Evolutionary conservation across 2,329 filamentous ascomycete genomes (phyloP).

Genomic region (Cladosporium sp.): DNA sequence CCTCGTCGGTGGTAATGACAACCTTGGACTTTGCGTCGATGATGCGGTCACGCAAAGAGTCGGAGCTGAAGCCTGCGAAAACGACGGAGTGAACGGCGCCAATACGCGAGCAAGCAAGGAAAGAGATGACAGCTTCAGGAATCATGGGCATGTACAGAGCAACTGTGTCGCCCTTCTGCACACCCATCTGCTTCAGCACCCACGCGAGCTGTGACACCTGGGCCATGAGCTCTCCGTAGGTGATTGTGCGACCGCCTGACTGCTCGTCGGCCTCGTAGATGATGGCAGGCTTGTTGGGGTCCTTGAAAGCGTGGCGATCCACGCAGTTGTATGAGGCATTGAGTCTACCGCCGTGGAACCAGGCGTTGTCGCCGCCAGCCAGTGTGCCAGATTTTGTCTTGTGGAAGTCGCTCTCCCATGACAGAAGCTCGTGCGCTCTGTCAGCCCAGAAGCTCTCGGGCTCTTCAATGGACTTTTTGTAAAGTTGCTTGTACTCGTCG

Average conservation of each 20-base stretch:
- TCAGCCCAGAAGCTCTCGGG: conserved; percentile 87
- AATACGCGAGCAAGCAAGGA: conserved; percentile 87
- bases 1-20: conserved; percentile 95
- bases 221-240: conserved; percentile 86
- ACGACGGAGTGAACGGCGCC: conserved; percentile 96
- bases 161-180: conserved; percentile 94
- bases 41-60: conserved; percentile 92
- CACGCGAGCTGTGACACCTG: conserved; percentile 85
- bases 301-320: conserved; percentile 91
- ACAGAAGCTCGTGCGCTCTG: conserved; percentile 80
- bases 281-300: conserved; percentile 89
- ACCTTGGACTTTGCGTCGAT: conserved; percentile 86
- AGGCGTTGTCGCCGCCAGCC: conserved; percentile 75
- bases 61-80: conserved; percentile 95
- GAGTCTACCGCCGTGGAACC: conserved; percentile 90
- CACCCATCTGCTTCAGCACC: conserved; percentile 89
- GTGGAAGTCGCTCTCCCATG: conserved; percentile 87
- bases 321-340: conserved; percentile 98
- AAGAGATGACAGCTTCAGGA: conserved; percentile 85
- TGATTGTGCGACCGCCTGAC: conserved; percentile 79
- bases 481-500: conserved; percentile 61
- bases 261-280: conserved; percentile 98
- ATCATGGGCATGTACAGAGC: conserved; percentile 99
- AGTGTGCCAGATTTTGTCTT: conserved; percentile 79
- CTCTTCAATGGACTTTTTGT: conserved; percentile 81